These are phyloP conservation scores for Candida michaelii DNA, from an alignment of 805 yeast genomes.

Conservation along the genomic window DNA sequence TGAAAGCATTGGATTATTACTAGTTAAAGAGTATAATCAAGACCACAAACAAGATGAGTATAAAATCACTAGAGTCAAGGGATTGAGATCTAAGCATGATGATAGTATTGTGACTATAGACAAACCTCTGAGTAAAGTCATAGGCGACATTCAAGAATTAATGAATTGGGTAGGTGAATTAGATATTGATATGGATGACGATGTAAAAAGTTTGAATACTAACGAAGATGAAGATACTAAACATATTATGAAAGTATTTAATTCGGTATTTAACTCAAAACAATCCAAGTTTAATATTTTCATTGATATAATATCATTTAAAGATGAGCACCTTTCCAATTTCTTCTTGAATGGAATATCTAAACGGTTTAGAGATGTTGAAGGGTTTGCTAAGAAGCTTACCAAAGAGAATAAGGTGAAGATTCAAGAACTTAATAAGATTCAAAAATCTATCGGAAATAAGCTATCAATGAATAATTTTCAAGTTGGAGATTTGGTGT, in stretches of 20 bases:
- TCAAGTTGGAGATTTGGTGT: conserved; percentile 70
- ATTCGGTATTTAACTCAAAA: conserved; percentile 17
- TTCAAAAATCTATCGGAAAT: conserved; percentile 36
- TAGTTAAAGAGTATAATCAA: conserved; percentile 42
- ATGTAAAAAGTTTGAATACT: neutral
- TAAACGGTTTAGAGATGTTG: conserved; percentile 85
- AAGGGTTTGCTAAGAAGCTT: conserved; percentile 79
- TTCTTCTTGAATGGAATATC: conserved; percentile 49
- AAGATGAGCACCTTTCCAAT: conserved; percentile 19
- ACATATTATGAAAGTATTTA: conserved; percentile 11
- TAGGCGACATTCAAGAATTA: conserved; percentile 36
- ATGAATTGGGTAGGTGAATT: conserved; percentile 50
- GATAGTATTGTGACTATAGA: conserved; percentile 22
- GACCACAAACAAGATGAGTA: conserved; percentile 29
- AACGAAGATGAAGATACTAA: neutral
- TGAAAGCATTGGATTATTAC: conserved; percentile 75
- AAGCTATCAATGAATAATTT: conserved; percentile 71
- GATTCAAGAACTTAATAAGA: conserved; percentile 44
- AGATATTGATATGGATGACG: neutral
- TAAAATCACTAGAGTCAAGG: conserved; percentile 75
- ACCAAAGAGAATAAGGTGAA: conserved; percentile 66
- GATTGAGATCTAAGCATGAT: conserved; percentile 52
- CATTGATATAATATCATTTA: conserved; percentile 24
- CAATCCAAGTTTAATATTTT: conserved; percentile 1
- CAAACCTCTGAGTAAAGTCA: conserved; percentile 40